Conservation (phyloP, 2,329 filamentous ascomycete genomes). For the Fusarium sp. region DNA sequence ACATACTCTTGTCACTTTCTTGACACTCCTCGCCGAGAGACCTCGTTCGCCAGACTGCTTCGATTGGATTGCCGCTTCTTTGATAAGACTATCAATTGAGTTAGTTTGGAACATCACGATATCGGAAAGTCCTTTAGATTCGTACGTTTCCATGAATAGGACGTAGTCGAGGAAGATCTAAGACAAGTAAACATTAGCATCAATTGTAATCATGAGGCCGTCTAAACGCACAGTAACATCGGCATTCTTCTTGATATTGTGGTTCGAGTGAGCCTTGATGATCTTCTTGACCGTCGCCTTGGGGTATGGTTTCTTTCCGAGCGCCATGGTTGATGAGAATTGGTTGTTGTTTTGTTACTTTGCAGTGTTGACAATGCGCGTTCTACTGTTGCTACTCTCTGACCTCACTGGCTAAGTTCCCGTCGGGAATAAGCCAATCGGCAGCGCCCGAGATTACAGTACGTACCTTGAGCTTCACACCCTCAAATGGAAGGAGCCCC, state of each 20-base stretch:
- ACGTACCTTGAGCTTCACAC: conserved; percentile 36
- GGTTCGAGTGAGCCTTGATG: conserved; percentile 87
- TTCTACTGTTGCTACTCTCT: conserved; percentile 33
- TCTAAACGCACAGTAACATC: conserved; percentile 77
- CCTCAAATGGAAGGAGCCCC: neutral
- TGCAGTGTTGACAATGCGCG: conserved; percentile 44
- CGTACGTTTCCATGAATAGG: conserved; percentile 79
- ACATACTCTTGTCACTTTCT: conserved; percentile 80
- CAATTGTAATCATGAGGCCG: conserved; percentile 24
- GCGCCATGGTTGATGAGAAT: conserved; percentile 47
- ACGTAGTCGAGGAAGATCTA: conserved; percentile 89
- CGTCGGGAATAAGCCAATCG: conserved; percentile 40
- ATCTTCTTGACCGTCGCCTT: conserved; percentile 89
- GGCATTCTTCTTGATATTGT: conserved; percentile 84
- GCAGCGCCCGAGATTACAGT: conserved; percentile 36
- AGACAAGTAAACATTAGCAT: conserved; percentile 43
- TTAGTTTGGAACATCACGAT: neutral
- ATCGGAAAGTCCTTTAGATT: neutral
- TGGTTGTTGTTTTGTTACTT: conserved; percentile 28
- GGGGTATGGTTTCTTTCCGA: conserved; percentile 81
- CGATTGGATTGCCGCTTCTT: conserved; percentile 81
- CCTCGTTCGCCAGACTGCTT: conserved; percentile 79
- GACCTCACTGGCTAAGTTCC: conserved; percentile 35
- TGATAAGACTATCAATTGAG: conserved; percentile 71
- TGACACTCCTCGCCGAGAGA: conserved; percentile 80